Evolutionary conservation across 805 yeast genomes (phyloP).

Genomic region (Metschnikowia drakensbergensis): DNA sequence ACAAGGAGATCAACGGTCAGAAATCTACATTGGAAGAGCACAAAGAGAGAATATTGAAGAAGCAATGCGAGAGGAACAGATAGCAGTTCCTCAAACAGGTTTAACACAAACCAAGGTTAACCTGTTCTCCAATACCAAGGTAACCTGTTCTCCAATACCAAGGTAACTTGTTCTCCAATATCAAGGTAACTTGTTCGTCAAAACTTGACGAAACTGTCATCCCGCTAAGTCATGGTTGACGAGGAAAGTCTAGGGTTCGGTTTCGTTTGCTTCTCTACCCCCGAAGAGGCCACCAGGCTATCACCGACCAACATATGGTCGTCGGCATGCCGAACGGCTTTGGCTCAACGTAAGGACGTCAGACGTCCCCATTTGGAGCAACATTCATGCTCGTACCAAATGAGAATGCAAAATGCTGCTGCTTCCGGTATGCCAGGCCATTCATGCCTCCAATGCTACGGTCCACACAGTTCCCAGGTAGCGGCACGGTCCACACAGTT

Average conservation of each 20-base stretch:
- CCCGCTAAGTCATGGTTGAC: slow-evolving; percentile 94
- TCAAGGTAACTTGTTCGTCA: too few species aligned
- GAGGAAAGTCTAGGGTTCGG: slow-evolving; percentile 99
- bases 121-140: slow-evolving; percentile 91
- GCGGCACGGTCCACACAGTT: too few species aligned
- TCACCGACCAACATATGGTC: slow-evolving; percentile 93
- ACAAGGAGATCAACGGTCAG: slow-evolving; percentile 79
- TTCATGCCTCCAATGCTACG: slow-evolving; percentile 82
- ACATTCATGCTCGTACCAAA: slow-evolving; percentile 96
- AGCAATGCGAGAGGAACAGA: slow-evolving; percentile 88
- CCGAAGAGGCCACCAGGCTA: slow-evolving; percentile 99
- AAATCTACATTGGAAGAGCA: slow-evolving; percentile 94
- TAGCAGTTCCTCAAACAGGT: slow-evolving; percentile 85
- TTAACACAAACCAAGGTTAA: slow-evolving; percentile 99
- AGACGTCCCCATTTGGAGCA: slow-evolving; percentile 96
- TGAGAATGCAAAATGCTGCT: slow-evolving; percentile 96
- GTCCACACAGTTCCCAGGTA: slow-evolving; percentile 83
- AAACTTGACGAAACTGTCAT: too few species aligned
- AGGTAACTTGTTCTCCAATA: slow-evolving; percentile 93
- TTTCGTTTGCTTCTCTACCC: slow-evolving; percentile 94
- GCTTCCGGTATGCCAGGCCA: slow-evolving; percentile 82
- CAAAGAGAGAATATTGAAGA: slow-evolving; percentile 95
- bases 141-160: too few species aligned
- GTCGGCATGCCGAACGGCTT: slow-evolving; percentile 97
- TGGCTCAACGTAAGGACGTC: slow-evolving; percentile 98